Conservation (phyloP, 495 filamentous ascomycete species). For the Venustampulla echinocandica region DNA sequence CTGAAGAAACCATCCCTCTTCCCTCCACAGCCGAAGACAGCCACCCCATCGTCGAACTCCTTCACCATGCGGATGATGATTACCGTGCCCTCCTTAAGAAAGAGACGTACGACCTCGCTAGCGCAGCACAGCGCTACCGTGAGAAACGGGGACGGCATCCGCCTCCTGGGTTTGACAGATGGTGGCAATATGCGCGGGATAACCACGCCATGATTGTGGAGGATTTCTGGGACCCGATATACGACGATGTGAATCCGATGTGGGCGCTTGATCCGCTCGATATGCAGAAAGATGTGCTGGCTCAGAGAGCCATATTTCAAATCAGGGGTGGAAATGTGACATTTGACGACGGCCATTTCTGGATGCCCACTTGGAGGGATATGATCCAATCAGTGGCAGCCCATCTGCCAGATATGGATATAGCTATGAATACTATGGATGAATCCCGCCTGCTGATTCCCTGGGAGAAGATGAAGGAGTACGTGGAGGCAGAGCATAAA, state of each 20-base stretch:
- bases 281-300: slow-evolving; percentile 41
- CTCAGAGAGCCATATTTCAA: slow-evolving; percentile 45
- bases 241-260: slow-evolving; percentile 59
- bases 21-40: neutral
- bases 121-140: slow-evolving; percentile 52
- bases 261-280: slow-evolving; percentile 51
- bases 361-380: slow-evolving; percentile 47
- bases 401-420: slow-evolving; percentile 60
- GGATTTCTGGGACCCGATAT: slow-evolving; percentile 61
- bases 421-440: slow-evolving; percentile 60
- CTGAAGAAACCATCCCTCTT: neutral
- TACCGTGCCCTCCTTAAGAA: slow-evolving; percentile 29
- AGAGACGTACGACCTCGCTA: slow-evolving; percentile 38
- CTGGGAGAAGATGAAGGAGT: slow-evolving; percentile 52
- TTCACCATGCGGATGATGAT: slow-evolving; percentile 30
- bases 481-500: slow-evolving; percentile 43
- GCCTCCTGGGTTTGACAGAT: slow-evolving; percentile 59
- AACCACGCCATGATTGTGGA: slow-evolving; percentile 52
- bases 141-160: slow-evolving; percentile 56
- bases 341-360: slow-evolving; percentile 45
- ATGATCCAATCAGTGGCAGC: slow-evolving; percentile 47
- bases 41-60: slow-evolving; percentile 38
- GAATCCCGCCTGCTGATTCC: slow-evolving; percentile 56
- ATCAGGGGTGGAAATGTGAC: slow-evolving; percentile 48
- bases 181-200: slow-evolving; percentile 55